Conservation (phyloP, 2,329 filamentous ascomycete species). For the Alternaria triticimaculans region DNA sequence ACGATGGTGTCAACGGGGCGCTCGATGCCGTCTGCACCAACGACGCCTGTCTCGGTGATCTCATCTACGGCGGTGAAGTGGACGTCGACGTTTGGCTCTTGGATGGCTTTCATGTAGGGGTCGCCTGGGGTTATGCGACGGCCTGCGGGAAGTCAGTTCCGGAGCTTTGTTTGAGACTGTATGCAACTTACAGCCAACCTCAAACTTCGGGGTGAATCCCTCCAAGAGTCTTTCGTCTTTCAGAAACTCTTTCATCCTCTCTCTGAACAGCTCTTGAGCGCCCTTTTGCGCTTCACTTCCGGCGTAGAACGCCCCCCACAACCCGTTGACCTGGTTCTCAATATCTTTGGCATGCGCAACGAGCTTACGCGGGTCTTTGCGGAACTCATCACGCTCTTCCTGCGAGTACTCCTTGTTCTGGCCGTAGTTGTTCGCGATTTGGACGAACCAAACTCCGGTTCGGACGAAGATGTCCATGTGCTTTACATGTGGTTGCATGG, state of each 20-base stretch:
- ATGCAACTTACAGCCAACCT: conserved; percentile 49
- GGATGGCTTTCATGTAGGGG: conserved; percentile 59
- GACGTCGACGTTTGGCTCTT: conserved; percentile 59
- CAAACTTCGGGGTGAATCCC: conserved; percentile 56
- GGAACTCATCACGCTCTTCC: conserved; percentile 52
- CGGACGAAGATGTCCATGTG: conserved; percentile 57
- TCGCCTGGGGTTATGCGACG: conserved; percentile 58
- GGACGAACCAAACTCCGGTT: conserved; percentile 55
- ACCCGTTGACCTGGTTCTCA: conserved; percentile 56
- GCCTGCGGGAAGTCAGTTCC: conserved; percentile 16
- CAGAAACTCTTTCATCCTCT: conserved; percentile 59
- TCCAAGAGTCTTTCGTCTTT: conserved; percentile 59
- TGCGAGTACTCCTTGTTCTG: conserved; percentile 54
- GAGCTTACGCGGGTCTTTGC: conserved; percentile 50
- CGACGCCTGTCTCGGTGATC: conserved; percentile 55
- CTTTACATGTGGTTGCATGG: conserved; percentile 55
- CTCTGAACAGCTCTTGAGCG: conserved; percentile 48
- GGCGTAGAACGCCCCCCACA: conserved; percentile 57
- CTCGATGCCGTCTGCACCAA: conserved; percentile 53
- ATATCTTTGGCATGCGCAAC: conserved; percentile 56
- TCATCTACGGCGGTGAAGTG: conserved; percentile 56
- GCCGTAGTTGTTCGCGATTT: conserved; percentile 56
- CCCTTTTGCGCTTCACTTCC: conserved; percentile 51
- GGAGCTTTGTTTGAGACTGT: too few relatives aligned
- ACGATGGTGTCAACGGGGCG: conserved; percentile 53